Conservation (phyloP, 352 stramenopile genomes). For the Phytophthora ramorum region DNA sequence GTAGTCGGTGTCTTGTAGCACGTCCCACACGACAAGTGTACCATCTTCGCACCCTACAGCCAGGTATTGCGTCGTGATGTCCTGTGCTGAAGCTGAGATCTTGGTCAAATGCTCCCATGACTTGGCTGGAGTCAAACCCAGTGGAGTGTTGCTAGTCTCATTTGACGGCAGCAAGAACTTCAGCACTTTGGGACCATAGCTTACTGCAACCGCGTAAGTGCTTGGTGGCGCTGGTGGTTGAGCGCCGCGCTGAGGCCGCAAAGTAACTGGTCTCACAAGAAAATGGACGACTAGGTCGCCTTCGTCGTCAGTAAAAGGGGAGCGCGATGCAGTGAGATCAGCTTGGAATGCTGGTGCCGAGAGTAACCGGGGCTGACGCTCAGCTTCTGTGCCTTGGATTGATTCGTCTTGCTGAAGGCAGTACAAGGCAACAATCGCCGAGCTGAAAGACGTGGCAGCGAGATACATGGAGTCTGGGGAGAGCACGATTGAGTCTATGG, state of each 20-base stretch:
- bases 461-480: conserved; percentile 38
- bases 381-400: not conserved
- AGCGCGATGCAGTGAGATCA: conserved; percentile 19
- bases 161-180: conserved; percentile 37
- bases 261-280: conserved; percentile 23
- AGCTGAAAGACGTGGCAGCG: conserved; percentile 22
- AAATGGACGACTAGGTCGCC: conserved; percentile 26
- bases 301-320: conserved; percentile 6
- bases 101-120: conserved; percentile 47
- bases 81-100: conserved; percentile 46
- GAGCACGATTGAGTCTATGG: conserved; percentile 19
- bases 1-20: conserved; percentile 53
- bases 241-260: not conserved
- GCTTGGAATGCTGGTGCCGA: conserved; percentile 20
- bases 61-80: conserved; percentile 59
- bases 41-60: conserved; percentile 55
- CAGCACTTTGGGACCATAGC: conserved; percentile 38
- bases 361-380: not conserved
- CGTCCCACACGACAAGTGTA: conserved; percentile 58
- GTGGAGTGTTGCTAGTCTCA: not conserved
- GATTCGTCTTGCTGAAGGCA: conserved; percentile 2
- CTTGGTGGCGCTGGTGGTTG: conserved; percentile 2
- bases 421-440: conserved; percentile 15
- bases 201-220: conserved; percentile 47
- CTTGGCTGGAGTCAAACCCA: conserved; percentile 14